These are phyloP conservation scores for Rhizopogon vulgaris DNA, from an alignment of 768 basidiomycete genomes.

Conservation along the genomic window DNA sequence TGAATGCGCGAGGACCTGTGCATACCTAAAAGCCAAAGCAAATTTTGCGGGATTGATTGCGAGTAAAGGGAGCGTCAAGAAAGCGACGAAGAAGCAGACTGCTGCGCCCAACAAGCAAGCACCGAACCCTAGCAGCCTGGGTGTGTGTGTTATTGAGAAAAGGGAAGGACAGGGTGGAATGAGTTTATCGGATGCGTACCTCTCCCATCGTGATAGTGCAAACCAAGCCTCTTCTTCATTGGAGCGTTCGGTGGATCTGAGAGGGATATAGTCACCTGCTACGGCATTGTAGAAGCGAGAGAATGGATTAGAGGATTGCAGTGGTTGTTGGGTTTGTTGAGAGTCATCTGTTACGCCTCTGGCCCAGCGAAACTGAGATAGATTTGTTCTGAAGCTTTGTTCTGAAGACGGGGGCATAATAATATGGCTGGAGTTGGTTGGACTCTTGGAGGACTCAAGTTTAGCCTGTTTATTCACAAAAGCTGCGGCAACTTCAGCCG, in stretches of 20 bases:
- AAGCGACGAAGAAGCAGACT: slow-evolving; percentile 90
- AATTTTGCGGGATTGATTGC: slow-evolving; percentile 84
- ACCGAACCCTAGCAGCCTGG: slow-evolving; percentile 83
- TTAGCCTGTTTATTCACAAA: too few species aligned
- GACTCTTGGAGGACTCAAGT: too few species aligned
- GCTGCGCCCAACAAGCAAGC: slow-evolving; percentile 85
- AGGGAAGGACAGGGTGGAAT: neutral
- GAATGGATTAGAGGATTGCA: slow-evolving; percentile 54
- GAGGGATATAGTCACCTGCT: slow-evolving; percentile 82
- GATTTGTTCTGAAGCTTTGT: slow-evolving; percentile 65
- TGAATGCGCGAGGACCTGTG: neutral
- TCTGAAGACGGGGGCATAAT: slow-evolving; percentile 34
- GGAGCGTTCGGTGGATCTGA: slow-evolving; percentile 72
- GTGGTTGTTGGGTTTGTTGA: slow-evolving; percentile 34
- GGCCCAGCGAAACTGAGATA: slow-evolving; percentile 87
- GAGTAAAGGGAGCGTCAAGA: slow-evolving; percentile 67
- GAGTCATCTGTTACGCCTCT: slow-evolving; percentile 68
- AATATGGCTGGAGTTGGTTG: neutral
- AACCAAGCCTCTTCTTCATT: slow-evolving; percentile 98
- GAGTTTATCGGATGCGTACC: slow-evolving; percentile 36
- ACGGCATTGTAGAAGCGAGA: slow-evolving; percentile 83
- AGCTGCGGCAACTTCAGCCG: too few species aligned
- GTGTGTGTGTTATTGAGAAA: neutral
- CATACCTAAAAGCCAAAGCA: slow-evolving; percentile 78
- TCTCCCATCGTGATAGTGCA: slow-evolving; percentile 88